Evolutionary conservation across 2,329 filamentous ascomycete genomes (phyloP), one percentile per base, ranked within the genome.

Genomic region (Huntiella savannae): DNA sequence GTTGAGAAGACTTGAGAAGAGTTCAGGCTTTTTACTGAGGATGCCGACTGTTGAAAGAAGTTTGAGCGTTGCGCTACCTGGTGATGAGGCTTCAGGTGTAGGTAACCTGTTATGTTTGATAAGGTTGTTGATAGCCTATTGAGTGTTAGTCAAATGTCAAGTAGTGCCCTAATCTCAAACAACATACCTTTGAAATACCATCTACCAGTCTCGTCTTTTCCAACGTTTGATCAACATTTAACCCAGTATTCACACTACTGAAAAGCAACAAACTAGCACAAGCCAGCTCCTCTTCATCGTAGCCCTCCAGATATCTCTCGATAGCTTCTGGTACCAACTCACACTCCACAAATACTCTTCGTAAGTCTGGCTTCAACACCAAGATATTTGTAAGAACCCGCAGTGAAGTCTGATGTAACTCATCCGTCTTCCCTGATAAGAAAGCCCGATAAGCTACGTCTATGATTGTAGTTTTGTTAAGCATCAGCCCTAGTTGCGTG

Each of bases 211-310:
- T 49, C 51, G 53, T 45, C 32, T 50, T 50, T 28, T 54, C 52
- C 16, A 54, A 49, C 5, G 46, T 47, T 8, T 47, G 33, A 10
- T 32, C 33, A 87, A 93, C 60, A 28, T 52, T 47, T 4, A 52
- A 43, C 1, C 46, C 50, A 11, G 49, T 52, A 12, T 47, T 45
- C 12, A 49, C 51, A 1, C 45, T 49, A 22, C 49, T 51, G 22
- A 52, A 52, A 34, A 52, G 40, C 35, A 52, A 39, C 15, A 52
- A 40, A 45, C 46, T 52, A n/a, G 49, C 47, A 39, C 49, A 51
- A 3, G 51, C 46, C 10, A 52, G 47, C 32, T 52, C 51, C 22
- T 52, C 51, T 16, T 52, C 51, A 15, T 47, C 35, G 39, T 52
- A 46, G 3, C 45, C 49, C 22, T 52, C 50, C 32, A 42, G 46